phyloP scores from a whole-genome alignment of 768 basidiomycete species.

The Tylopilus cervinicoccineus region DNA sequence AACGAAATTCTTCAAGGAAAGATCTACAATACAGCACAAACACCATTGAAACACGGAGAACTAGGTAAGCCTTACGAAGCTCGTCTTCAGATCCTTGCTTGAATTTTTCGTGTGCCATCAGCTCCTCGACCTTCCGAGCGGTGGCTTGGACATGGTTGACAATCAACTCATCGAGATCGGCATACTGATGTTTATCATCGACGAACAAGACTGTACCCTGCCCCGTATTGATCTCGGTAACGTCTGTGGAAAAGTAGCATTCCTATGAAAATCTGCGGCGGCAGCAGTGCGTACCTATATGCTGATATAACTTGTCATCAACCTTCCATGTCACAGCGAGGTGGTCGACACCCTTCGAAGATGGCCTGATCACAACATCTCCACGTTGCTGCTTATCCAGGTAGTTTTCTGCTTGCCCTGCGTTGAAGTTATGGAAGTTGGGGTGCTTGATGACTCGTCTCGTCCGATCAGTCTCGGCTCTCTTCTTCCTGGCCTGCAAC shows the following conservation, averaged over 20 bases:
- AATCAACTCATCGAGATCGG: slow-evolving; percentile 94
- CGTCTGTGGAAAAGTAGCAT: slow-evolving; percentile 47
- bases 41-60: neutral
- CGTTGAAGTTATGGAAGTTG: slow-evolving; percentile 95
- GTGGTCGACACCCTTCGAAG: slow-evolving; percentile 90
- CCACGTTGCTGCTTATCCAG: slow-evolving; percentile 89
- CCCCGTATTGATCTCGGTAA: slow-evolving; percentile 76
- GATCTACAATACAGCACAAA: slow-evolving; percentile 44
- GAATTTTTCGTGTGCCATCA: slow-evolving; percentile 95
- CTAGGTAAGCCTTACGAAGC: slow-evolving; percentile 58
- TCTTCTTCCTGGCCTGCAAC: slow-evolving; percentile 75
- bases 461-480: slow-evolving; percentile 73
- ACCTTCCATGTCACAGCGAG: slow-evolving; percentile 99
- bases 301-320: slow-evolving; percentile 92
- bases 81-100: slow-evolving; percentile 85
- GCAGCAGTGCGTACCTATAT: slow-evolving; percentile 65
- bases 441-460: slow-evolving; percentile 95
- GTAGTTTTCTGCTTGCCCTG: slow-evolving; percentile 83
- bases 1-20: slow-evolving; percentile 84
- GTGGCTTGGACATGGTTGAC: slow-evolving; percentile 96
- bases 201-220: slow-evolving; percentile 67
- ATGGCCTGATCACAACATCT: slow-evolving; percentile 94
- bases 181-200: slow-evolving; percentile 76
- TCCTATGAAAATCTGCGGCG: neutral
- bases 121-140: slow-evolving; percentile 87